Evolutionary conservation across 1,139 yeast genomes (phyloP).

Genomic region (Meyerozyma athensensis): DNA sequence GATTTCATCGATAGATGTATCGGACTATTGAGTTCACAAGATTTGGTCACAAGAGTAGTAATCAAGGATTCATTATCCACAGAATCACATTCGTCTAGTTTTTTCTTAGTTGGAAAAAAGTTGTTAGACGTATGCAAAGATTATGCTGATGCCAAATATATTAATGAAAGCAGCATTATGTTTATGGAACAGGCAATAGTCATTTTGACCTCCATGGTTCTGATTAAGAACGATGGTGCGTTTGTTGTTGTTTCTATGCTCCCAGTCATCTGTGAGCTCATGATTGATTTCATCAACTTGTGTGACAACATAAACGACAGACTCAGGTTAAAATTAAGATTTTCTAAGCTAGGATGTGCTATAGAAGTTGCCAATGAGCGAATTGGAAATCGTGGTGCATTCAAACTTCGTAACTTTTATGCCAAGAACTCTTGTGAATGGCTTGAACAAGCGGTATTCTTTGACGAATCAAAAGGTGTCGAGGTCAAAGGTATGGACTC

Average conservation of each 20-base stretch:
- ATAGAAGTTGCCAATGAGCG: constrained; percentile 40
- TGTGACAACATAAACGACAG: constrained; percentile 32
- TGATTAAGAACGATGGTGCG: constrained; percentile 34
- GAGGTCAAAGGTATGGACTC: constrained; percentile 11
- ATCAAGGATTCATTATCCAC: constrained; percentile 40
- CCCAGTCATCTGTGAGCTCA: constrained; percentile 28
- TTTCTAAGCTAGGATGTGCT: constrained; percentile 51
- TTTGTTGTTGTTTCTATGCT: constrained; percentile 31
- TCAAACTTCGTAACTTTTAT: constrained; percentile 53
- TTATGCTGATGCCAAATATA: constrained; percentile 23
- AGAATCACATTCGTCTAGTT: constrained; percentile 45
- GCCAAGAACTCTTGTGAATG: constrained; percentile 60
- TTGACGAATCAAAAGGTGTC: constrained; percentile 15
- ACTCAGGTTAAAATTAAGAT: constrained; percentile 50
- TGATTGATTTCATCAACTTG: constrained; percentile 31
- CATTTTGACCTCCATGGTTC: constrained; percentile 35
- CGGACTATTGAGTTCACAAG: constrained; percentile 43
- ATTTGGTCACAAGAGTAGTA: constrained; percentile 46
- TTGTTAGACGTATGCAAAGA: constrained; percentile 22
- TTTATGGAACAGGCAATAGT: constrained; percentile 38
- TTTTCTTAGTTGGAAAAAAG: constrained; percentile 31
- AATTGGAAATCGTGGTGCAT: constrained; percentile 51
- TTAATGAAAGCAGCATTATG: constrained; percentile 28
- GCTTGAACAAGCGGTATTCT: constrained; percentile 56
- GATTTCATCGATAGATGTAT: constrained; percentile 50